A percentile compares a stretch with the other conserved stretches of the same genome.
Evolutionary conservation across 495 filamentous ascomycete species (phyloP).

Genomic region (Aspergillus steynii): DNA sequence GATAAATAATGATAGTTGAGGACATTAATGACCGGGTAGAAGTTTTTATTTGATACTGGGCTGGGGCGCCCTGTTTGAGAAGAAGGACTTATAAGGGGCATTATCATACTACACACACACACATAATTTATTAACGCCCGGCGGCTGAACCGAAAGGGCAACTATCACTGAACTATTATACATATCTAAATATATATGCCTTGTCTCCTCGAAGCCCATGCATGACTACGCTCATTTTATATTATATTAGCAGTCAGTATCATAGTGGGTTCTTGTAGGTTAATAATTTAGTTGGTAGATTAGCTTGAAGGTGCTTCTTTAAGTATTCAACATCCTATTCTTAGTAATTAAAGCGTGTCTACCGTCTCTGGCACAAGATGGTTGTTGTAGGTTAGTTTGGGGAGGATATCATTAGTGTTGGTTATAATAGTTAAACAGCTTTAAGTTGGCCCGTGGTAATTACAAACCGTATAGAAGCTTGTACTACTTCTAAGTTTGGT

Average conservation of each 20-base stretch:
- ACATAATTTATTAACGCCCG: constrained; percentile 38
- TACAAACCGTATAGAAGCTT: constrained; percentile 34
- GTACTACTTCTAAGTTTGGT: constrained; percentile 35
- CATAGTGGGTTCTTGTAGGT: constrained; percentile 25
- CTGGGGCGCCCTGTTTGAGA: no score
- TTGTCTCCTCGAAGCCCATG: constrained; percentile 27
- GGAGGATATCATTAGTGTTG: constrained; percentile 14
- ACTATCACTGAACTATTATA: constrained; percentile 34
- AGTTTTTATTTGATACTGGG: no score
- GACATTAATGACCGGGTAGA: no score
- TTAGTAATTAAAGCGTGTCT: constrained; percentile 26
- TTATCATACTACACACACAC: constrained; percentile 19
- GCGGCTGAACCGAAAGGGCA: constrained; percentile 31
- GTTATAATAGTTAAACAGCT: constrained; percentile 18
- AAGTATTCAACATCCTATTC: constrained; percentile 31
- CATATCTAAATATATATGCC: constrained; percentile 23
- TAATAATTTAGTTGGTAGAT: constrained; percentile 30
- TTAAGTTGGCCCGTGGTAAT: constrained; percentile 39
- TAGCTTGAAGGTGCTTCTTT: constrained; percentile 31
- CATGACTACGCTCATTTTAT: constrained; percentile 22
- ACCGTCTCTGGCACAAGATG: constrained; percentile 23
- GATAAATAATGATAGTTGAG: no score
- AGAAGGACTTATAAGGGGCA: no score
- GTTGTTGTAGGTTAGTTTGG: constrained; percentile 19
- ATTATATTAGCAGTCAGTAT: constrained; percentile 23